These are phyloP conservation scores for Gracilaria gracilis DNA, from an alignment of 23 red algal species.

Conservation along the genomic window DNA sequence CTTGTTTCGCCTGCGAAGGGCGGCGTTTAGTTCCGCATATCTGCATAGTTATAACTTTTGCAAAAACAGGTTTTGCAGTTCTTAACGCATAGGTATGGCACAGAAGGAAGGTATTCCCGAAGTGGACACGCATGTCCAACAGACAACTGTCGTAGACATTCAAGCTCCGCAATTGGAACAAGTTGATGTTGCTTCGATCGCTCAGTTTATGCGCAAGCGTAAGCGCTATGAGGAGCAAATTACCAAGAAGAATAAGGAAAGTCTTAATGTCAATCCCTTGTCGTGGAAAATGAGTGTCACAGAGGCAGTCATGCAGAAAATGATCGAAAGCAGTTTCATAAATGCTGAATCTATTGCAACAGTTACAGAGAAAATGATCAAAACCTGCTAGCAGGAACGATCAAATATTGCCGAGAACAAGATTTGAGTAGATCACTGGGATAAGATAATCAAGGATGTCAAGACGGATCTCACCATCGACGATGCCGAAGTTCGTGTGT, in stretches of 20 bases:
- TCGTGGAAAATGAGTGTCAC: not conserved
- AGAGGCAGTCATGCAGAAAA: conserved; percentile 6
- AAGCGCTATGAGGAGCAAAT: conserved; percentile 34
- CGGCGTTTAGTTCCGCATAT: not conserved
- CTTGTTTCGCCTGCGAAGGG: no score
- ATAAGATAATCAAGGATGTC: not conserved
- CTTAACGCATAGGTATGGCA: not conserved
- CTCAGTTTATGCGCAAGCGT: not conserved
- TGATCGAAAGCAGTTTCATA: not conserved
- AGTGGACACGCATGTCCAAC: not conserved
- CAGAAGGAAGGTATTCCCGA: not conserved
- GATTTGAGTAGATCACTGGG: not conserved
- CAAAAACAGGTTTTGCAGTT: not conserved
- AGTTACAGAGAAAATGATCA: conserved; percentile 26
- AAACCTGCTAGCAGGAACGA: not conserved
- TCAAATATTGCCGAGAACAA: not conserved
- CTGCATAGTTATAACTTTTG: conserved; percentile 4
- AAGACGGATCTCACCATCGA: conserved; percentile 34
- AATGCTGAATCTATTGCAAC: not conserved
- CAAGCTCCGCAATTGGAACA: conserved; percentile 9
- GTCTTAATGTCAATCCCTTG: conserved; percentile 11
- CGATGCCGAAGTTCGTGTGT: conserved; percentile 6
- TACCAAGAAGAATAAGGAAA: conserved; percentile 33
- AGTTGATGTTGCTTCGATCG: not conserved
- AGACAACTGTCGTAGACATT: not conserved